Evolutionary conservation across 2,329 filamentous ascomycete genomes (phyloP).

Genomic region (Thielaviopsis ethacetica): DNA sequence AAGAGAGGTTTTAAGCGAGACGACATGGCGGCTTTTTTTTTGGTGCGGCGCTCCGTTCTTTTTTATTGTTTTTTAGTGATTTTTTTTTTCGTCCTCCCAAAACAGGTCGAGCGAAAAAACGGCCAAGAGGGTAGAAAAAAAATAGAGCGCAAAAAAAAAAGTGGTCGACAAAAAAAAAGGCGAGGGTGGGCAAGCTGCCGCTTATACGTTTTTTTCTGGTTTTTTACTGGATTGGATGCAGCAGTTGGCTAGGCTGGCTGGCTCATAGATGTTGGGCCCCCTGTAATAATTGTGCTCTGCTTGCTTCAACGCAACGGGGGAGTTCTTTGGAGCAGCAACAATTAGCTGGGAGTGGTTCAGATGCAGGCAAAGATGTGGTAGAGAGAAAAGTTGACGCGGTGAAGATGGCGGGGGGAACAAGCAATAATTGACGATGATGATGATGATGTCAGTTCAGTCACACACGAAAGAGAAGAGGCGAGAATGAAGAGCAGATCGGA

Average conservation of each 20-base stretch:
- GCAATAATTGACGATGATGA: too few relatives aligned
- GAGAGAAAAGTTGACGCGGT: too few relatives aligned
- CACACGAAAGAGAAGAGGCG: too few relatives aligned
- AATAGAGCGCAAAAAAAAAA: background rate
- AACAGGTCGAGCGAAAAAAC: background rate
- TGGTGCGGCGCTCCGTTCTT: background rate
- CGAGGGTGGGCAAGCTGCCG: too few relatives aligned
- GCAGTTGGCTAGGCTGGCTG: background rate
- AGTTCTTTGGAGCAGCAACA: too few relatives aligned
- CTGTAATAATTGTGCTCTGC: background rate
- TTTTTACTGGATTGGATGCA: background rate
- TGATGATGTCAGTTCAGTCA: too few relatives aligned
- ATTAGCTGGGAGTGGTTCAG: too few relatives aligned
- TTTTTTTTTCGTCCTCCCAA: background rate
- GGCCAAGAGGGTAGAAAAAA: background rate
- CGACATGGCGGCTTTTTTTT: conserved; percentile 24
- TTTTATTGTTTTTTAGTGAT: background rate
- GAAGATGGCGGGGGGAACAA: too few relatives aligned
- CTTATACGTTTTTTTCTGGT: background rate
- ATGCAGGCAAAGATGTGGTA: too few relatives aligned
- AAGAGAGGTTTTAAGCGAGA: conserved; percentile 35
- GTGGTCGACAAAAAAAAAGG: background rate
- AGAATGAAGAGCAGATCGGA: too few relatives aligned
- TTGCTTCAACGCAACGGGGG: too few relatives aligned
- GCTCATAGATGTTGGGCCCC: background rate